Evolutionary conservation across 1,139 yeast species (phyloP).

Genomic region (Kodamaea arcana): DNA sequence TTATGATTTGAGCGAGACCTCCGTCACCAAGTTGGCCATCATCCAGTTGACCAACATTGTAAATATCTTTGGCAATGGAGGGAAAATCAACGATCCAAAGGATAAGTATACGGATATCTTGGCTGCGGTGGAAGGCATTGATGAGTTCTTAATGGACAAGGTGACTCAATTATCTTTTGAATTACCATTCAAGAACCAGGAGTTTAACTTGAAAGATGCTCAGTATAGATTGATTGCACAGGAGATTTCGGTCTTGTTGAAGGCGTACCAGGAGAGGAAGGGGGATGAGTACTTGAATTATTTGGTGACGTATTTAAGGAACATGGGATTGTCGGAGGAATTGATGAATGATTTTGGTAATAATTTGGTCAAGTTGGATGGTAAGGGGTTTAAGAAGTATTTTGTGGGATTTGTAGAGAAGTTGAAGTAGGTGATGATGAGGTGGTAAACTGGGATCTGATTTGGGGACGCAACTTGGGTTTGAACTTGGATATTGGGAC

Average conservation of each 20-base stretch:
- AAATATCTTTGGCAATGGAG: slow-evolving; percentile 57
- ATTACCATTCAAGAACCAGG: slow-evolving; percentile 66
- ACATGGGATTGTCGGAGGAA: slow-evolving; percentile 57
- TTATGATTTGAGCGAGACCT: slow-evolving; percentile 49
- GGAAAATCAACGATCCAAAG: slow-evolving; percentile 52
- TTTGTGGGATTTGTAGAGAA: slow-evolving; percentile 55
- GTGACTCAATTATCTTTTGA: slow-evolving; percentile 71
- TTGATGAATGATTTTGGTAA: slow-evolving; percentile 55
- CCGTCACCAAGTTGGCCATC: slow-evolving; percentile 66
- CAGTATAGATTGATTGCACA: slow-evolving; percentile 69
- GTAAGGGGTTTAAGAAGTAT: slow-evolving; percentile 61
- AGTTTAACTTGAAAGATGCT: slow-evolving; percentile 71
- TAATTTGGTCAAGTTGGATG: slow-evolving; percentile 49
- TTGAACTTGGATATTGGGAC: too few relatives aligned
- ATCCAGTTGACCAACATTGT: slow-evolving; percentile 67
- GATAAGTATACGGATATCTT: slow-evolving; percentile 54
- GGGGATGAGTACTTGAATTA: slow-evolving; percentile 44
- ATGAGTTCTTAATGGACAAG: slow-evolving; percentile 64
- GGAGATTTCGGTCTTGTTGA: slow-evolving; percentile 71
- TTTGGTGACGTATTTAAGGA: slow-evolving; percentile 52
- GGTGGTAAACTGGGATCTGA: too few relatives aligned
- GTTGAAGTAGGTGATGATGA: too few relatives aligned
- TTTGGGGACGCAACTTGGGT: too few relatives aligned
- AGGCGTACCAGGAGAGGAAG: slow-evolving; percentile 48
- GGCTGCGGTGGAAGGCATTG: slow-evolving; percentile 65